Evolutionary conservation across 2,329 filamentous ascomycete species (phyloP), one percentile per base, ranked within the genome.

Genomic region (Pseudogymnoascus pannorum): DNA sequence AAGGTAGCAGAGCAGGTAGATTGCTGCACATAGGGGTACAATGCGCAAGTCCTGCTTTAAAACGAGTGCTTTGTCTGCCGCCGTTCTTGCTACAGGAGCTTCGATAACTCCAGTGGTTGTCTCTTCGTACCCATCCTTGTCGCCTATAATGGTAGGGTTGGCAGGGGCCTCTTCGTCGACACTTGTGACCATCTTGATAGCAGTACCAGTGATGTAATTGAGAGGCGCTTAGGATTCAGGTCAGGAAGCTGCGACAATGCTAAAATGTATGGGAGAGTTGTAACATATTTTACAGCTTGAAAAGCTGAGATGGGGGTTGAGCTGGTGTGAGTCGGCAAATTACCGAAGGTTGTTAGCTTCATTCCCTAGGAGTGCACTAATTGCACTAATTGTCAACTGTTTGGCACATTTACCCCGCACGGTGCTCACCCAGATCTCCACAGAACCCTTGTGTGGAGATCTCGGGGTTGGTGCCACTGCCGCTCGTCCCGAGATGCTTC

Each of bases 31-130:
- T 16, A 51, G 44, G 29, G 44, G 44, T 9, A 51, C 44, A 29
- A 51, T 51, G 44, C 44, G 44, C 44, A 51, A 51, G 14, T 51
- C 44, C 12, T 51, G 44, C 44, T 51, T 51, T 4, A 26, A 51
- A 51, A 51, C 4, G 14, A 51, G 33, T 9, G 33, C 12, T 59
- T 51, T 33, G 11, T 58, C 33, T 68, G 62, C 77, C 77, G 44
- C 79, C 73, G 67, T 58, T 73, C 8, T 29, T 26, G 7, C 22
- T 8, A 51, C 44, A 16, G 44, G 22, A 26, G 22, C 44, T n/a
- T 51, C 44, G 7, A 51, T 51, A 9, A 16, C 22, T 5, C 14
- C 8, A 29, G 22, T n/a, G 12, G 14, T 14, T 14, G 4, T 24
- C 44, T 51, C 22, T 24, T 51, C 44, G 5, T 29, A 12, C 2